These are phyloP conservation scores for Auxenochlorella protothecoides DNA, from an alignment of 139 green algal species.

Conservation along the genomic window DNA sequence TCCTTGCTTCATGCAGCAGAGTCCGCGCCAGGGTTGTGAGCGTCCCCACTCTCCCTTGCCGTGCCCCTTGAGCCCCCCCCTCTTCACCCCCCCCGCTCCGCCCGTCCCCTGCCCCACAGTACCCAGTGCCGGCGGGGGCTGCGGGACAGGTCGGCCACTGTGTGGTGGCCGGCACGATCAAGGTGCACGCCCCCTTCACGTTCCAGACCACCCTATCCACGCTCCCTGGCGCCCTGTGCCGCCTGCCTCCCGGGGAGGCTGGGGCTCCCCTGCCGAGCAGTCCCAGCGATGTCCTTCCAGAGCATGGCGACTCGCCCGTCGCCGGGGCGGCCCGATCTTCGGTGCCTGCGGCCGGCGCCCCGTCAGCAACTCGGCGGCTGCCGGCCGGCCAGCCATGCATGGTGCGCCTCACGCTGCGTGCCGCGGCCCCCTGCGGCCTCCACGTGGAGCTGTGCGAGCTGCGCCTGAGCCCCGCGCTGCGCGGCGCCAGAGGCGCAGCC, in stretches of 20 bases:
- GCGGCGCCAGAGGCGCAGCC: not conserved
- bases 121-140: no score
- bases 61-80: no score
- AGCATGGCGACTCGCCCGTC: not conserved
- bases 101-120: no score
- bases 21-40: no score
- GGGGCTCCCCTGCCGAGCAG: not conserved
- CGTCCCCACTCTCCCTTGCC: no score
- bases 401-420: constrained; percentile 5
- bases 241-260: not conserved
- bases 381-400: constrained; percentile 12
- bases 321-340: not conserved
- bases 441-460: constrained; percentile 2
- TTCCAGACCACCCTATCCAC: no score
- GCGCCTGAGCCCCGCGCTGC: not conserved
- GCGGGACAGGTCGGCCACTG: no score
- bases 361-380: not conserved
- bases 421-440: not conserved
- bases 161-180: no score
- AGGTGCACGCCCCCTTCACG: no score
- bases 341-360: constrained; percentile 2
- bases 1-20: no score
- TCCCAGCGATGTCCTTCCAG: not conserved
- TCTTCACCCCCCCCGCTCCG: no score
- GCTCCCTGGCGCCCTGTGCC: not conserved